Base-by-base conservation (phyloP, 176 grass and related monocot species). In the Phyllostachys edulis region DNA sequence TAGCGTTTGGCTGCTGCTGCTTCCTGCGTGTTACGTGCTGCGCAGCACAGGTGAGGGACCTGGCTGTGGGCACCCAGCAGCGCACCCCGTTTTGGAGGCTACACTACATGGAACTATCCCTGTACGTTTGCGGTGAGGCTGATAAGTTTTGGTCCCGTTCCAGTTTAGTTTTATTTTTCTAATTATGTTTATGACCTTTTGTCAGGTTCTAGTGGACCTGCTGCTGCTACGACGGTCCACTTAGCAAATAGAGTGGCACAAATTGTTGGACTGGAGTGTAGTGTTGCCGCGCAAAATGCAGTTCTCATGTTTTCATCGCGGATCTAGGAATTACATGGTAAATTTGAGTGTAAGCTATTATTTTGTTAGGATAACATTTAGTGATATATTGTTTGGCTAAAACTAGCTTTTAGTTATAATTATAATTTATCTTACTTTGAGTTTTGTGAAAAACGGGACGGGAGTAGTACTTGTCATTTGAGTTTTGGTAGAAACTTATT, bases 131-230 rank as follows among this genome's bases (percentile, higher is more conserved):
- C 54, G 2, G 7, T 57, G 54, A 21, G 7, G 51, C 11, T 3
- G 41, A 42, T 61, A 17, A 6, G 12, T 1, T 32, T 60, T 15
- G 24, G 23, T 10, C 75, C 40, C 4, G 41, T 26, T 49, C 54
- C 68, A 82, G 55, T 7, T 50, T 69, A 26, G 56, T 61, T 73
- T 83, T 24, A 9, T 36, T 70, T 23, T 55, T 73, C 41, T 63
- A 73, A 37, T 63, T 73, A 46, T 24, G 13, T 24, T 82, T 63
- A 63, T 63, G 41, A 27, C 0, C 1, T 52, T 46, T 49, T 49
- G 56, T 36, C 57, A 73, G 27, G 18, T n/a, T 29, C 18, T 0
- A 9, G 55, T 63, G 80, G 80, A 73, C 80, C 80, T 61, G 40
- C 6, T 10, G 0, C 21, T 21, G 71, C 3, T 37, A 0, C 7